These are phyloP conservation scores for Trichoderma reesei DNA, from an alignment of 495 filamentous ascomycete genomes.

Conservation along the genomic window DNA sequence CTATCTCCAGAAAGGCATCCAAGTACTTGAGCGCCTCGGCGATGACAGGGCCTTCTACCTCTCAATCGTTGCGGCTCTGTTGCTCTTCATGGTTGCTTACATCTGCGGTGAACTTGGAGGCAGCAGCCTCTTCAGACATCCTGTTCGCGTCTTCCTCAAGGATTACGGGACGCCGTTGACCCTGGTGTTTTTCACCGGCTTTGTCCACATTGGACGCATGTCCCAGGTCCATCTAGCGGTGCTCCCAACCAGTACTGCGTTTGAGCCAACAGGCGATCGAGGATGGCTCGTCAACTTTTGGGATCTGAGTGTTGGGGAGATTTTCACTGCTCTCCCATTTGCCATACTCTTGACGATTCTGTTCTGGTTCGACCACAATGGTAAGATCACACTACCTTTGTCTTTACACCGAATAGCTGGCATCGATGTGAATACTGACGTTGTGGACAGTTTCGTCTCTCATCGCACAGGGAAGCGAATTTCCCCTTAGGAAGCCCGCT, in stretches of 20 bases:
- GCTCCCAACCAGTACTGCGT: conserved; percentile 64
- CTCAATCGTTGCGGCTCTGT: conserved; percentile 60
- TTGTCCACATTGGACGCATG: conserved; percentile 79
- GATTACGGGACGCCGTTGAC: conserved; percentile 79
- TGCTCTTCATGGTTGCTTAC: conserved; percentile 65
- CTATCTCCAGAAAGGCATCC: conserved; percentile 77
- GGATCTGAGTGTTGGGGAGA: conserved; percentile 61
- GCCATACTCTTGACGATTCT: conserved; percentile 76
- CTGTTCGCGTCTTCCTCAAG: conserved; percentile 66
- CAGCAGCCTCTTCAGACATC: conserved; percentile 59
- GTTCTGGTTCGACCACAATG: conserved; percentile 92
- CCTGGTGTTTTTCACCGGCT: conserved; percentile 80
- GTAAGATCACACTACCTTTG: conserved; percentile 25
- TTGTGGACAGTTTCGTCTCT: conserved; percentile 57
- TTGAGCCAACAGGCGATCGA: conserved; percentile 70
- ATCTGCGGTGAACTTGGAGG: conserved; percentile 59
- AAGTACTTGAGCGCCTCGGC: conserved; percentile 56
- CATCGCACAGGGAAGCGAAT: conserved; percentile 87
- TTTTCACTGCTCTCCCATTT: conserved; percentile 86
- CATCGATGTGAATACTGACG: conserved; percentile 8
- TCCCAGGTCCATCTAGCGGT: conserved; percentile 49
- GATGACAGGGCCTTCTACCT: conserved; percentile 56
- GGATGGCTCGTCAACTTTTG: conserved; percentile 85
- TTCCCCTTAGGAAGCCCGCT: conserved; percentile 81
- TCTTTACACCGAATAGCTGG: neutral